These are phyloP conservation scores for Scutellaria barbata DNA, from an alignment of 257 asterid species.

Conservation along the genomic window DNA sequence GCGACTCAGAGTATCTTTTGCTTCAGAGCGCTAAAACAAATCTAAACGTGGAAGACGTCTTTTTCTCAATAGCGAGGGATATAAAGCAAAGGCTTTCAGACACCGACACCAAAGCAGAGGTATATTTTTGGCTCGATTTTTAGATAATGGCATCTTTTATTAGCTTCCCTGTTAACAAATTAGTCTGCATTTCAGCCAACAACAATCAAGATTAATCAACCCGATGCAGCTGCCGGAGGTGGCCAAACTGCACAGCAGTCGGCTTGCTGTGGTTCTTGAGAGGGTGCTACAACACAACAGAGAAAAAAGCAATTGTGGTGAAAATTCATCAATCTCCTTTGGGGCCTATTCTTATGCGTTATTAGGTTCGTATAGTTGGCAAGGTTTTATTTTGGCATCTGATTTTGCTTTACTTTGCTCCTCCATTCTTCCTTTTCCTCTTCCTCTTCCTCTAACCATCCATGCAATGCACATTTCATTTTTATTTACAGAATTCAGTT, in stretches of 20 bases:
- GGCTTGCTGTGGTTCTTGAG: conserved; percentile 81
- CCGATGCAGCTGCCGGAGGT: conserved; percentile 55
- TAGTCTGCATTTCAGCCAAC: conserved; percentile 55
- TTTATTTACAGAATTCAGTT: conserved; percentile 23
- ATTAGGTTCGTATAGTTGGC: conserved; percentile 26
- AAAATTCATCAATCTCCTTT: conserved; percentile 18
- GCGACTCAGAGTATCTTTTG: conserved; percentile 18
- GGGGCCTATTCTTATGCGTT: conserved; percentile 25
- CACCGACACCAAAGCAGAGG: conserved; percentile 73
- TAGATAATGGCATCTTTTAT: background rate
- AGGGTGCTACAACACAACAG: conserved; percentile 10
- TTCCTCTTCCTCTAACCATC: too few species aligned
- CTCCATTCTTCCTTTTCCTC: too few species aligned
- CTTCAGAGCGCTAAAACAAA: conserved; percentile 87
- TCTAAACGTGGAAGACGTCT: conserved; percentile 83
- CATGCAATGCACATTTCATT: too few species aligned
- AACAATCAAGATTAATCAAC: conserved; percentile 66
- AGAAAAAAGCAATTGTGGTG: conserved; percentile 11
- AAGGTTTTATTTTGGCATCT: conserved; percentile 15
- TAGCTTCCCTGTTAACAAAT: background rate
- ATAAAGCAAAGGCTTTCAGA: conserved; percentile 88
- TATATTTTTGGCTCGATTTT: conserved; percentile 31
- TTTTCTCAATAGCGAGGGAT: conserved; percentile 85
- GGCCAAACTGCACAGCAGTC: conserved; percentile 62
- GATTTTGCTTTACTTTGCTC: too few species aligned